phyloP scores from a whole-genome alignment of 148 eudicot genomes.

The Nepenthes mirabilis region DNA sequence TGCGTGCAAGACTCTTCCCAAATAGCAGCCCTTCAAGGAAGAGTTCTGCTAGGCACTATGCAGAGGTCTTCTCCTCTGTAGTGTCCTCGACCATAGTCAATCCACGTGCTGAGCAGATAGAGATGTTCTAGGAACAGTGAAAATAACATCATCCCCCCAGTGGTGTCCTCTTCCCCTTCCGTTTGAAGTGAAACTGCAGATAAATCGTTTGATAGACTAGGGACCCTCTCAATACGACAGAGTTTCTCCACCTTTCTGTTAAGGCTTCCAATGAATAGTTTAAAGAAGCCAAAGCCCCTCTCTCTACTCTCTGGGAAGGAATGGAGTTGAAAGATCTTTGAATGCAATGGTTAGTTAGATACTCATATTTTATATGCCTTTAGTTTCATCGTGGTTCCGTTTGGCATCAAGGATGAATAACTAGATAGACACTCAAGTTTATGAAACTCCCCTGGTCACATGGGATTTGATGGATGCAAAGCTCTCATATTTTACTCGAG shows the following conservation, averaged over 20 bases:
- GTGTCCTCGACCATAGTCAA: constrained; percentile 91
- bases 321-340: constrained; percentile 47
- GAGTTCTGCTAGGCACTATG: constrained; percentile 78
- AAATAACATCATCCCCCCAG: constrained; percentile 52
- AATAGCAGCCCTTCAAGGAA: constrained; percentile 55
- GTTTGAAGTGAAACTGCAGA: constrained; percentile 73
- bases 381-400: constrained; percentile 1
- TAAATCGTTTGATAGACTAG: constrained; percentile 72
- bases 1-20: constrained; percentile 56
- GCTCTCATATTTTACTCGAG: too few relatives aligned
- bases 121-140: constrained; percentile 83
- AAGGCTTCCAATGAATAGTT: constrained; percentile 53
- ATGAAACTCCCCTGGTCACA: too few relatives aligned
- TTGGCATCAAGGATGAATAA: background rate
- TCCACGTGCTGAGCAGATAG: constrained; percentile 92
- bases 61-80: constrained; percentile 94
- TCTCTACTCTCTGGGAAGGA: constrained; percentile 51
- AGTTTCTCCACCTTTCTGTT: constrained; percentile 53
- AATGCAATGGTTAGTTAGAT: constrained; percentile 97
- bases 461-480: too few relatives aligned
- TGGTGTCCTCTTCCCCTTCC: constrained; percentile 53
- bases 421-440: too few relatives aligned
- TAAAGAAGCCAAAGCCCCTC: constrained; percentile 36
- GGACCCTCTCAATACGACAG: constrained; percentile 61
- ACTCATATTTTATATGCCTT: constrained; percentile 1